Percentiles rank a stretch among this genome's conserved stretches.
Evolutionary conservation across 2,329 filamentous ascomycete genomes (phyloP).

Genomic region (Ilyonectria robusta): DNA sequence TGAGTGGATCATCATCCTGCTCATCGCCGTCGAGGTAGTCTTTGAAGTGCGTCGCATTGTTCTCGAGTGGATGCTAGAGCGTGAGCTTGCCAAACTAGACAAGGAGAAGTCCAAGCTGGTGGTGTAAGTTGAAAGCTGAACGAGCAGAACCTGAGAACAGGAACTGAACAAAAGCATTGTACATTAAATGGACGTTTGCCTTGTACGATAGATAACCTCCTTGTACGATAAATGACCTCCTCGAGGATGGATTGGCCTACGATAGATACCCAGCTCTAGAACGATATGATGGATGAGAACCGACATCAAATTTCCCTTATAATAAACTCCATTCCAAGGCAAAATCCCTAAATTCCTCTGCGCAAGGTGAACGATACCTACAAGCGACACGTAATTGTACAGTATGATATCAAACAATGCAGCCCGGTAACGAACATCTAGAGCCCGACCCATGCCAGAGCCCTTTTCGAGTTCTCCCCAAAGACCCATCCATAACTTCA

Average conservation of each 20-base stretch:
- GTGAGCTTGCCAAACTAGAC: conserved; percentile 41
- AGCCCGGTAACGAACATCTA: conserved; percentile 14
- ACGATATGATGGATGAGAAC: conserved; percentile 18
- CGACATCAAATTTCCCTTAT: background rate
- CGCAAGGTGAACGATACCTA: background rate
- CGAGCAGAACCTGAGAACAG: too few relatives aligned
- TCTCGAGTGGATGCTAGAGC: conserved; percentile 68
- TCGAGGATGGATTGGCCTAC: conserved; percentile 18
- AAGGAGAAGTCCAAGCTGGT: conserved; percentile 17
- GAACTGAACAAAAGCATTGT: conserved; percentile 9
- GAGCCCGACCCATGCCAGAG: background rate
- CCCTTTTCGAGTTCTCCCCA: background rate
- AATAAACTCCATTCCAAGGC: conserved; percentile 7
- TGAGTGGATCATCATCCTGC: conserved; percentile 95
- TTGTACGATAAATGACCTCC: background rate
- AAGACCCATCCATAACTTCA: background rate
- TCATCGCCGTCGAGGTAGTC: conserved; percentile 92
- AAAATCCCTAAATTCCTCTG: background rate
- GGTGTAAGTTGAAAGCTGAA: background rate
- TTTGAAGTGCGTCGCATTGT: conserved; percentile 86
- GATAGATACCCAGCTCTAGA: conserved; percentile 48
- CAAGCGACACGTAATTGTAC: conserved; percentile 18
- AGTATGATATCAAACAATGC: conserved; percentile 21
- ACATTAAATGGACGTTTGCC: conserved; percentile 26
- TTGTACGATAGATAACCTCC: conserved; percentile 19